Evolutionary conservation across 352 stramenopile genomes (phyloP).

Genomic region (Pythium phragmiticola): DNA sequence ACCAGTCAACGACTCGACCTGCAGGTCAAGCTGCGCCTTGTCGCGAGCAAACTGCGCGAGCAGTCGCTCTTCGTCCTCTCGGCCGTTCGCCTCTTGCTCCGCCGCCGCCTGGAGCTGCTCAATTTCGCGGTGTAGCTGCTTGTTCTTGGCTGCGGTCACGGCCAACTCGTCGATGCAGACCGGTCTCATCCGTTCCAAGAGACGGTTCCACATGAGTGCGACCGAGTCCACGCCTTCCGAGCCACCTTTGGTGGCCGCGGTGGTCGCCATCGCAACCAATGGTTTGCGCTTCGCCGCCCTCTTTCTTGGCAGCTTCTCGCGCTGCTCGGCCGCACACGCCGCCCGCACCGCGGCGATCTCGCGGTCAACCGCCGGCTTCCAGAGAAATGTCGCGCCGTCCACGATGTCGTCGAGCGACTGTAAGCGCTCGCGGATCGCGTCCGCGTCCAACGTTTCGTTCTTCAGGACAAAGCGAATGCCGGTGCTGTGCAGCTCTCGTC

Average conservation of each 20-base stretch:
- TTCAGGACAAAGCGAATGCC: background rate
- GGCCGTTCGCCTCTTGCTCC: background rate
- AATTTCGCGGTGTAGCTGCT: background rate
- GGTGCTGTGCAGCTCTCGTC: background rate
- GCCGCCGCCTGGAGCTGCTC: background rate
- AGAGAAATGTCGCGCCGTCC: background rate
- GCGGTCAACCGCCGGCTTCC: background rate
- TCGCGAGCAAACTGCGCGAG: background rate
- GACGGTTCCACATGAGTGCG: background rate
- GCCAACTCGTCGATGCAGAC: background rate
- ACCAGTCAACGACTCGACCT: no score
- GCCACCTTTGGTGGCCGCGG: background rate
- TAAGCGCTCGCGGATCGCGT: background rate
- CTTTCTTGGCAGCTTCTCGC: no score
- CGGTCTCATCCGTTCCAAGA: background rate
- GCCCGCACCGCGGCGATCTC: background rate
- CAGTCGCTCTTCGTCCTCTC: background rate
- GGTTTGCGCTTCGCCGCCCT: no score
- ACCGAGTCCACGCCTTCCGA: background rate
- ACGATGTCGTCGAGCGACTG: background rate
- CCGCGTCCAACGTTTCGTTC: background rate
- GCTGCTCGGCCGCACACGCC: no score
- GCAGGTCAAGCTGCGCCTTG: no score
- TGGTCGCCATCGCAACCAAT: no score
- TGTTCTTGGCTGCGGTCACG: background rate